phyloP scores from a whole-genome alignment of 371 early-diverging fungal species.

The Rhizopus delemar region DNA sequence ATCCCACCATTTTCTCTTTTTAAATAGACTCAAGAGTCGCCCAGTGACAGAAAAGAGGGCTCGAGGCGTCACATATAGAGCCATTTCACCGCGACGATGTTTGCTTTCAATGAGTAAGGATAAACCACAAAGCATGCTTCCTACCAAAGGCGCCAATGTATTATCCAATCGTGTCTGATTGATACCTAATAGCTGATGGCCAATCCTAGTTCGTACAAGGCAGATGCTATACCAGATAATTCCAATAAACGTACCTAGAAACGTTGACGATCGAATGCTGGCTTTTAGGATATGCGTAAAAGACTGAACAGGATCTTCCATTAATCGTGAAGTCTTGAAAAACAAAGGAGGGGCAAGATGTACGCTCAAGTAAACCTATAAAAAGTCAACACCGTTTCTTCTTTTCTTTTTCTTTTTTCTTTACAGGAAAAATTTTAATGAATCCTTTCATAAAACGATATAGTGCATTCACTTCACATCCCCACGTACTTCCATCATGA shows the following conservation, averaged over 20 bases:
- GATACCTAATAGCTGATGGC: conserved; percentile 42
- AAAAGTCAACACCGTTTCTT: neutral
- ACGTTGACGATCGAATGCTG: conserved; percentile 58
- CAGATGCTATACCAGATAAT: conserved; percentile 65
- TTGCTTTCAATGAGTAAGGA: conserved; percentile 61
- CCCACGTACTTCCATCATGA: conserved; percentile 46
- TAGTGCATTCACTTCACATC: conserved; percentile 45
- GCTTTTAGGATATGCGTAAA: conserved; percentile 48
- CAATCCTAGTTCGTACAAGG: conserved; percentile 53
- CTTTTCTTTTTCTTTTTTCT: neutral
- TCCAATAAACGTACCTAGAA: conserved; percentile 62
- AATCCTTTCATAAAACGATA: conserved; percentile 51
- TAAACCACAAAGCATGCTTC: conserved; percentile 60
- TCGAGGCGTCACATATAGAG: conserved; percentile 61
- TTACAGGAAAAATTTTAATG: conserved; percentile 46
- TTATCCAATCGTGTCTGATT: conserved; percentile 43
- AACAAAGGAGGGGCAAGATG: conserved; percentile 61
- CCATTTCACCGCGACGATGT: conserved; percentile 66
- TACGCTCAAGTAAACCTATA: conserved; percentile 60
- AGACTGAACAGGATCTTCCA: conserved; percentile 33
- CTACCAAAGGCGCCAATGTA: conserved; percentile 55
- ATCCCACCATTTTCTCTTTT: conserved; percentile 44
- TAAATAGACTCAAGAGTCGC: conserved; percentile 45
- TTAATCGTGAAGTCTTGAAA: conserved; percentile 47
- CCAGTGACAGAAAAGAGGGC: conserved; percentile 58